Percentiles rank a stretch among this genome's conserved stretches.
phyloP scores from a whole-genome alignment of 202 grass and related monocot genomes.

The Zizania palustris region DNA sequence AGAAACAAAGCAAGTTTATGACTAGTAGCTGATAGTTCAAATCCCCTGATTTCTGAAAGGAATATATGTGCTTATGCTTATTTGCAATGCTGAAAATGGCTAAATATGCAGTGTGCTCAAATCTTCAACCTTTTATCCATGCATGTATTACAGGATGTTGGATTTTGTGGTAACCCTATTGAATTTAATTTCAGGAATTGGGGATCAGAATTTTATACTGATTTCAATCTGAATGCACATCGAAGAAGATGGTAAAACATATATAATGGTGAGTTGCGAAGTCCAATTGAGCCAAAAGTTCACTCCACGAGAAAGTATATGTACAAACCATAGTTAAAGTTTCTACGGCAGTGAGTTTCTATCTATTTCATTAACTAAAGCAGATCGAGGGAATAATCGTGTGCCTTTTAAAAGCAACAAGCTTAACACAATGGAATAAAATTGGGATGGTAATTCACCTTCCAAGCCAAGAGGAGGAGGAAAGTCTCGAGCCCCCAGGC shows the following conservation, averaged over 20 bases:
- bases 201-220: background rate
- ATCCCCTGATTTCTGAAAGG: background rate
- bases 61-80: background rate
- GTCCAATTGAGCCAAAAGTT: background rate
- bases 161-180: background rate
- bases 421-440: background rate
- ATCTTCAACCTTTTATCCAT: background rate
- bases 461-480: conserved; percentile 86
- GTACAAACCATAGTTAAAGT: background rate
- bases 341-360: background rate
- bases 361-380: background rate
- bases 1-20: conserved; percentile 26
- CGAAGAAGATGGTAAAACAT: background rate
- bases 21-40: background rate
- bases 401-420: background rate
- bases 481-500: conserved; percentile 95
- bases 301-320: background rate
- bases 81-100: conserved; percentile 8
- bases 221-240: background rate
- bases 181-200: background rate
- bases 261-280: background rate
- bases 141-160: background rate
- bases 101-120: background rate
- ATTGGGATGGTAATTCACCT: conserved; percentile 49
- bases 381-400: background rate